Evolutionary conservation across 495 filamentous ascomycete genomes (phyloP), one percentile per base, ranked within the genome.

Genomic region (Lophiotrema nucula): DNA sequence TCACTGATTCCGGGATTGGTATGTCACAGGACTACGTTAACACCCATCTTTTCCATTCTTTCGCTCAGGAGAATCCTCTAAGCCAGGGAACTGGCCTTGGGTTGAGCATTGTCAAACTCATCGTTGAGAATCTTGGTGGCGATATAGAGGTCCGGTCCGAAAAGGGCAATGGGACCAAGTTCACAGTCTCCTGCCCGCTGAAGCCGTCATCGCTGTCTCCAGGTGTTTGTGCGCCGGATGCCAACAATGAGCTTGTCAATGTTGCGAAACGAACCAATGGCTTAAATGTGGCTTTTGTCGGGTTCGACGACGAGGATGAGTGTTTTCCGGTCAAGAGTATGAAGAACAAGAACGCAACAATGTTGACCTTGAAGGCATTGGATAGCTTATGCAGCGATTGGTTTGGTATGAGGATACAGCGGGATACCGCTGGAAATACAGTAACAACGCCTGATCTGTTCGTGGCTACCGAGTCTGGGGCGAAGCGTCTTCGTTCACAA

Each of bases 1-100:
- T 90, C 33, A 76, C 73, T 12, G 87, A 90, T 58, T 84, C 84
- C 0, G 87, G 87, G 5, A 76, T 77, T 16, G 88, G 88, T 11
- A 91, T 92, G 45, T 80, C 77, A 0, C 71, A 81, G 13, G 83
- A 87, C 15, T 92, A 83, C 63, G 70, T 91, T n/a, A 77, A 80
- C 18, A 77, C 85, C 43, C 75, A 79, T 12, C 68, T 89, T 0
- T 92, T 83, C 65, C 81, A 79, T 12, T 85, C 88, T 0, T 92
- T 91, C 58, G 72, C 81, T 0, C 88, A 92, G 55, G 88, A 91
- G 66, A 79, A 88, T 58, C 71, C 74, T 1, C 74, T 88, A 12
- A 77, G 81, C 0, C 76, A 81, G 10, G 88, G 88, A 12, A 82
- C 85, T 5, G 88, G 88, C 1, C 58, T 69, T 2, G 66, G 63